Evolutionary conservation across 495 filamentous ascomycete species (phyloP).

Genomic region (Alectoria sarmentosa): DNA sequence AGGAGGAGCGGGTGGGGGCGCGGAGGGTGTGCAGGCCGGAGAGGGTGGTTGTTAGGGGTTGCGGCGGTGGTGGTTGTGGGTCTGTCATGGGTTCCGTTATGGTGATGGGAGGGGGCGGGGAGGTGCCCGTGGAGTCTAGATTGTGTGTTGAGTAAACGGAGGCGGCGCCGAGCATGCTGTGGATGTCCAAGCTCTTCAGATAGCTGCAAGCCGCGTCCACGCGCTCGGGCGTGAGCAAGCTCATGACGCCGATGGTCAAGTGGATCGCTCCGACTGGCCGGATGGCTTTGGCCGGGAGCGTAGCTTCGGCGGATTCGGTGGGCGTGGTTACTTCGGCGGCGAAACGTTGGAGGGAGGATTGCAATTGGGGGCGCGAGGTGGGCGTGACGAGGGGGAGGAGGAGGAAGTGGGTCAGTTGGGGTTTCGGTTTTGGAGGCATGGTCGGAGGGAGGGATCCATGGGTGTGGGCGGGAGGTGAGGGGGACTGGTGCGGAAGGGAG

Average conservation of each 20-base stretch:
- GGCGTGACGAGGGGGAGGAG: conserved; percentile 70
- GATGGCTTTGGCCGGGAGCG: conserved; percentile 52
- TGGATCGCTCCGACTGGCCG: conserved; percentile 77
- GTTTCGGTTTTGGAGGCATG: conserved; percentile 15
- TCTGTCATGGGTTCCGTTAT: background rate
- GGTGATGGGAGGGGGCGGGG: background rate
- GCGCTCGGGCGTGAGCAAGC: conserved; percentile 48
- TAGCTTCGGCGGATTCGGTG: conserved; percentile 19
- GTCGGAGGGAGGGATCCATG: background rate
- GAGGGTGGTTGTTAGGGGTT: conserved; percentile 18
- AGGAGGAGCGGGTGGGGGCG: conserved; percentile 24
- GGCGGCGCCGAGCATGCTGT: conserved; percentile 37
- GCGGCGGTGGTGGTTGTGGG: background rate
- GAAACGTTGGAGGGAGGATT: conserved; percentile 53
- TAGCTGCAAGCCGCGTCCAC: conserved; percentile 53
- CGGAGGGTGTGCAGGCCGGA: conserved; percentile 33
- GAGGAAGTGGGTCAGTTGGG: conserved; percentile 77
- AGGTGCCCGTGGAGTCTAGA: background rate
- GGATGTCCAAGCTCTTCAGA: conserved; percentile 48
- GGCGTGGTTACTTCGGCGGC: conserved; percentile 43
- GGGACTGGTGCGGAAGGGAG: too few relatives aligned
- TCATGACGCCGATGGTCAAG: conserved; percentile 84
- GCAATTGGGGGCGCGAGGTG: conserved; percentile 55
- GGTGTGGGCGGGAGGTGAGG: background rate
- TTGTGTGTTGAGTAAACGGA: background rate